Evolutionary conservation across 1,284 basidiomycete genomes (phyloP).

Genomic region (Pterulicium gracile): DNA sequence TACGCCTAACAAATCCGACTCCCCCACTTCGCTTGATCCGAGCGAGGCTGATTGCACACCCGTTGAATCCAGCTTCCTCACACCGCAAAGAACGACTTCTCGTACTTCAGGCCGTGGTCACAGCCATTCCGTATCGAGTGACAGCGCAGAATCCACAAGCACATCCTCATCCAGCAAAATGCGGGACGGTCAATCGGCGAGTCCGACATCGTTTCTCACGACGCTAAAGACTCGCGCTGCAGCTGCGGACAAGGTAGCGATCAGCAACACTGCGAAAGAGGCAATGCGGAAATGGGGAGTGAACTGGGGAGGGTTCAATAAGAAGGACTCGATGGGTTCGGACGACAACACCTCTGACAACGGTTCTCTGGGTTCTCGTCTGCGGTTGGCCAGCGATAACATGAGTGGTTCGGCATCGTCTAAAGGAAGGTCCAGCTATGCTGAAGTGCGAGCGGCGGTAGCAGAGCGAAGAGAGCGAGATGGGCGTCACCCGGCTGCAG

Average conservation of each 20-base stretch:
- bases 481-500: neutral
- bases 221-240: constrained; percentile 59
- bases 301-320: constrained; percentile 59
- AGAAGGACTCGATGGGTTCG: constrained; percentile 26
- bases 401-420: constrained; percentile 20
- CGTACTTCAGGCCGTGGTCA: neutral
- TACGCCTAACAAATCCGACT: constrained; percentile 19
- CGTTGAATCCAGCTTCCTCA: constrained; percentile 10
- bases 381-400: constrained; percentile 18
- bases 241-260: constrained; percentile 68
- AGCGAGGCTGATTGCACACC: constrained; percentile 5
- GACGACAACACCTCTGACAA: constrained; percentile 30
- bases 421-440: constrained; percentile 46
- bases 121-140: neutral
- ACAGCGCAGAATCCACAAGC: neutral
- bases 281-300: constrained; percentile 83
- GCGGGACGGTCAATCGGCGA: constrained; percentile 23
- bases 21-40: neutral
- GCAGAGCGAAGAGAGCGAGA: constrained; percentile 29
- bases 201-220: constrained; percentile 52
- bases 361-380: constrained; percentile 27
- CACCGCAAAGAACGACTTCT: neutral
- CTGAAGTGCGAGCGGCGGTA: constrained; percentile 62
- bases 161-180: constrained; percentile 17
- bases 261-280: constrained; percentile 74